A percentile compares a stretch with the other conserved stretches of the same genome.
Conservation (phyloP, 768 basidiomycete genomes). For the Pholiota microspora region DNA sequence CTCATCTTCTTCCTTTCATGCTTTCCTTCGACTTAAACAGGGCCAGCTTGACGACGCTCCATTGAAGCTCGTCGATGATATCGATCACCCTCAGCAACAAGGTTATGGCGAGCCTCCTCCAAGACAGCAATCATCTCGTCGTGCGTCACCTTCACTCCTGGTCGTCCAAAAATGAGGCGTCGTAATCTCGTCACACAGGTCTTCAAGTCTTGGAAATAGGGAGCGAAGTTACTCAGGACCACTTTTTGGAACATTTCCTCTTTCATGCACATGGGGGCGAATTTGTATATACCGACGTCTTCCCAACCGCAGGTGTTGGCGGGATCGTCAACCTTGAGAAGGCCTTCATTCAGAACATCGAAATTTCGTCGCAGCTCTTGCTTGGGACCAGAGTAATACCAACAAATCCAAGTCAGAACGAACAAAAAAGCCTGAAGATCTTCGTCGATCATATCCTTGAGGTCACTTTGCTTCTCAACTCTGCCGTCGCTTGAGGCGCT, state of each 20-base stretch:
- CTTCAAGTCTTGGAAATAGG: not conserved
- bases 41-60: not conserved
- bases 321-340: not conserved
- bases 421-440: too few relatives aligned
- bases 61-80: too few relatives aligned
- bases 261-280: not conserved
- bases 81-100: too few relatives aligned
- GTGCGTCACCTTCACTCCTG: not conserved
- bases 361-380: too few relatives aligned
- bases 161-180: not conserved
- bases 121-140: not conserved
- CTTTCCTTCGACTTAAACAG: not conserved
- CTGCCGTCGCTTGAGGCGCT: too few relatives aligned
- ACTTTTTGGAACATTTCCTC: not conserved
- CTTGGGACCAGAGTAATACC: too few relatives aligned
- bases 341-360: not conserved
- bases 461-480: too few relatives aligned
- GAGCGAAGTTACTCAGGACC: not conserved
- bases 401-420: too few relatives aligned
- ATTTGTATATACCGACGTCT: not conserved
- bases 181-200: not conserved
- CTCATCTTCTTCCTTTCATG: not conserved
- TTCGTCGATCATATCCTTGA: too few relatives aligned
- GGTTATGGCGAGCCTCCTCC: not conserved
- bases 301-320: not conserved